phyloP scores from a whole-genome alignment of 768 basidiomycete genomes.

The Termitomyces sp. region DNA sequence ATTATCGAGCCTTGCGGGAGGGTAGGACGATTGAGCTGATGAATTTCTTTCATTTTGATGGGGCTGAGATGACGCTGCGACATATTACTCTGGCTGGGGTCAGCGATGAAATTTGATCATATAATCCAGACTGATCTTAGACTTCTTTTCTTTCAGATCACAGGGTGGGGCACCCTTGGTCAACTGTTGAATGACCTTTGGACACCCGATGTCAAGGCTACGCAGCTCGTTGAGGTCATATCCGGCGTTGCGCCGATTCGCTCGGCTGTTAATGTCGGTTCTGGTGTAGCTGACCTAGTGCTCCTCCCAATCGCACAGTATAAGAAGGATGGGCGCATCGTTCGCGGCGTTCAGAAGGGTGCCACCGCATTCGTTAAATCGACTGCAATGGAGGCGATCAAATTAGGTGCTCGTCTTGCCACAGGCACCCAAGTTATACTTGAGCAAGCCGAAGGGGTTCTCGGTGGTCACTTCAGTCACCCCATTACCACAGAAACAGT shows the following conservation, averaged over 20 bases:
- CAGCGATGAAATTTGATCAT: slow-evolving; percentile 25
- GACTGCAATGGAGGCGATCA: slow-evolving; percentile 93
- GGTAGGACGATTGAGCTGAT: slow-evolving; percentile 95
- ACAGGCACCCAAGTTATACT: slow-evolving; percentile 98
- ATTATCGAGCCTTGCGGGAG: slow-evolving; percentile 84
- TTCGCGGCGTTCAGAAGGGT: slow-evolving; percentile 91
- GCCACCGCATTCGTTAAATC: slow-evolving; percentile 90
- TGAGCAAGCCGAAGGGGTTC: slow-evolving; percentile 87
- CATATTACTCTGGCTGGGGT: slow-evolving; percentile 92
- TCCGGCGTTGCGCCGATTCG: slow-evolving; percentile 96
- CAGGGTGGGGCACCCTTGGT: slow-evolving; percentile 87
- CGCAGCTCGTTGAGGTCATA: slow-evolving; percentile 94
- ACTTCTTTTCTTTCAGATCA: slow-evolving; percentile 50
- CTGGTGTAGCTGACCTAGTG: slow-evolving; percentile 93
- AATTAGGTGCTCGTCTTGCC: slow-evolving; percentile 87
- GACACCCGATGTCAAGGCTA: slow-evolving; percentile 99
- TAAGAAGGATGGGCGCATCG: slow-evolving; percentile 90
- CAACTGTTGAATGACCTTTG: slow-evolving; percentile 95
- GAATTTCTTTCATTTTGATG: slow-evolving; percentile 99
- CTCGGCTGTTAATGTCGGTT: slow-evolving; percentile 95
- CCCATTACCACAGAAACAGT: slow-evolving; percentile 64
- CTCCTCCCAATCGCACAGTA: slow-evolving; percentile 96
- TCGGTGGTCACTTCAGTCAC: slow-evolving; percentile 73
- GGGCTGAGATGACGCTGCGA: slow-evolving; percentile 94
- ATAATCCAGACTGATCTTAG: background rate